These are phyloP conservation scores for Albifimbria verrucaria DNA, from an alignment of 2,329 filamentous ascomycete species.

Conservation along the genomic window DNA sequence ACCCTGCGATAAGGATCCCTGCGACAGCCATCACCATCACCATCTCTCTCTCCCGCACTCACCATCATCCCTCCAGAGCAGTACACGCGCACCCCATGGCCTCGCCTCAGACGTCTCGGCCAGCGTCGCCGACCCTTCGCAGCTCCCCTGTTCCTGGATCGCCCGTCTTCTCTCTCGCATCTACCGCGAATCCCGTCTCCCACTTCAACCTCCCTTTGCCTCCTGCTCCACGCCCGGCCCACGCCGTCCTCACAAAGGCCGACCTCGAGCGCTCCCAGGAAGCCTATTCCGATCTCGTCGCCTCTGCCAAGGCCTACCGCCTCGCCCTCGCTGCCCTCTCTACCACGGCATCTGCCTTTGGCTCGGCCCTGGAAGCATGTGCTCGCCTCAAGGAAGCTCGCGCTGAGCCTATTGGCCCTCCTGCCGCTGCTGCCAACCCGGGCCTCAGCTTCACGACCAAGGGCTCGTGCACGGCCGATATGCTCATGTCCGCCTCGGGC, in stretches of 20 bases:
- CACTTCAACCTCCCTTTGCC: slow-evolving; percentile 58
- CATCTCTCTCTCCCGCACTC: slow-evolving; percentile 4
- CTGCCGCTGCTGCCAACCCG: slow-evolving; percentile 31
- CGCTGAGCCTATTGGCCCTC: slow-evolving; percentile 50
- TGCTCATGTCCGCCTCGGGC: slow-evolving; percentile 58
- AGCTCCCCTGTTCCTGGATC: slow-evolving; percentile 60
- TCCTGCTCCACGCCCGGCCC: slow-evolving; percentile 54
- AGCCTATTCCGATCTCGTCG: slow-evolving; percentile 59
- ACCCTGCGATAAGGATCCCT: no score
- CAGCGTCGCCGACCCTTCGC: slow-evolving; percentile 50
- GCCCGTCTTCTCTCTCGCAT: slow-evolving; percentile 61
- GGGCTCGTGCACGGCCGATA: slow-evolving; percentile 59
- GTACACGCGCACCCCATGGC: slow-evolving; percentile 26
- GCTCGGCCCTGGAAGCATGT: slow-evolving; percentile 62
- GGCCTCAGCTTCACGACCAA: slow-evolving; percentile 45
- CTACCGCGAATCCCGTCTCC: slow-evolving; percentile 58
- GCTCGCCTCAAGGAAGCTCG: slow-evolving; percentile 66
- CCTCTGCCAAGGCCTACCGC: slow-evolving; percentile 62
- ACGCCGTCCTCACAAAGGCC: slow-evolving; percentile 59
- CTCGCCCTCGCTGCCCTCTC: slow-evolving; percentile 59
- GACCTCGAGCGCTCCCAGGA: slow-evolving; percentile 62
- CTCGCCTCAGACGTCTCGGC: slow-evolving; percentile 27
- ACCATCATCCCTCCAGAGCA: slow-evolving; percentile 14
- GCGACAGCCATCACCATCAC: slow-evolving; percentile 6
- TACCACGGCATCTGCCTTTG: slow-evolving; percentile 60